phyloP scores from a whole-genome alignment of 768 basidiomycete species.

The Mycena belliarum region DNA sequence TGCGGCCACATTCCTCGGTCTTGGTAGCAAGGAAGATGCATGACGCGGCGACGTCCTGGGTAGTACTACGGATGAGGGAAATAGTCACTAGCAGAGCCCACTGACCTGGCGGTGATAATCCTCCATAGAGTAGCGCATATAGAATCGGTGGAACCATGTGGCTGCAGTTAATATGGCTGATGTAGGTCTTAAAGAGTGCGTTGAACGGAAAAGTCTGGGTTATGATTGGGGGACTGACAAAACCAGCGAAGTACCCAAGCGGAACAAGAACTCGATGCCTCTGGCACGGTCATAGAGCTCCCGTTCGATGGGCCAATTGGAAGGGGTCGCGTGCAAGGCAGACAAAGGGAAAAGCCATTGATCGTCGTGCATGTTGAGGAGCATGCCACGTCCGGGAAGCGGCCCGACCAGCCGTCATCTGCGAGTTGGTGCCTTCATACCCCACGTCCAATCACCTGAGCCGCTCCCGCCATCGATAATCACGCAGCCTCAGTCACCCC shows the following conservation, averaged over 20 bases:
- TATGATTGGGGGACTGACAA: conserved; percentile 53
- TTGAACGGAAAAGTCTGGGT: conserved; percentile 13
- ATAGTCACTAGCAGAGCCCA: conserved; percentile 7
- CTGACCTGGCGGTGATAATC: conserved; percentile 79
- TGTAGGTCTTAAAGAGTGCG: conserved; percentile 55
- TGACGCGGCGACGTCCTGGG: conserved; percentile 79
- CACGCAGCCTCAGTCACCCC: no score
- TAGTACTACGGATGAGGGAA: conserved; percentile 10
- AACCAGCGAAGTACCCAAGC: conserved; percentile 73
- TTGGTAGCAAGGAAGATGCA: conserved; percentile 91
- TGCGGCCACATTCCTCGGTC: conserved; percentile 86
- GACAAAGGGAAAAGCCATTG: conserved; percentile 77
- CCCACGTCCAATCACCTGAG: conserved; percentile 6
- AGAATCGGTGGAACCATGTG: conserved; percentile 90
- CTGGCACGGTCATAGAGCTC: conserved; percentile 79
- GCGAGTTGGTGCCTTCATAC: no score
- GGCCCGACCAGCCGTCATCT: no score
- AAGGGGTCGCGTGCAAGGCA: conserved; percentile 61
- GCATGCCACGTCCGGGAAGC: no score
- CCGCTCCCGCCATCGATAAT: conserved; percentile 17
- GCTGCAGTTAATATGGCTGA: conserved; percentile 86
- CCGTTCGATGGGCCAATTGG: conserved; percentile 56
- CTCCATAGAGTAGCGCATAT: conserved; percentile 83
- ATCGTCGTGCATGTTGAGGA: conserved; percentile 20
- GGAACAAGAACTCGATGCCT: conserved; percentile 85